phyloP scores from a whole-genome alignment of 306 rosid species.

The Sesbania bispinosa region DNA sequence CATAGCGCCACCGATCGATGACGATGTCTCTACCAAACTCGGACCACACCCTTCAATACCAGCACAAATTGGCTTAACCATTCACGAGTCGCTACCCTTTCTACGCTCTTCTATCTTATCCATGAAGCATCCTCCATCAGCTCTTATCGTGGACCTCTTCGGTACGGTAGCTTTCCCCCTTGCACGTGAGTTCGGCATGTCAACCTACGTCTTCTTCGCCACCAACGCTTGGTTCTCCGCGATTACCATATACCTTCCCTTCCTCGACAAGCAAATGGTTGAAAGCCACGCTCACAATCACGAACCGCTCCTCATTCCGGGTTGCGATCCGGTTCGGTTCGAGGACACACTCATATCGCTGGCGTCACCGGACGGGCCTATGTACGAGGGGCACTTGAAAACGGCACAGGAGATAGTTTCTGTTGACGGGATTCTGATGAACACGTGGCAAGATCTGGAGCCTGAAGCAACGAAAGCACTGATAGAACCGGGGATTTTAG shows the following conservation, averaged over 20 bases:
- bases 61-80: background rate
- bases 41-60: background rate
- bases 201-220: constrained; percentile 34
- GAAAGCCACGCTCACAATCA: background rate
- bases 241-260: constrained; percentile 10
- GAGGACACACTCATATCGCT: constrained; percentile 40
- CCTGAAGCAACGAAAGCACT: constrained; percentile 11
- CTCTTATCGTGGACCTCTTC: constrained; percentile 54
- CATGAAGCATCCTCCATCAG: constrained; percentile 22
- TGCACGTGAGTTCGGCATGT: constrained; percentile 48
- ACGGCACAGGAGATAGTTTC: background rate
- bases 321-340: constrained; percentile 31
- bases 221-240: constrained; percentile 48
- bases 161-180: constrained; percentile 40
- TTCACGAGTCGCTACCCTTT: constrained; percentile 9
- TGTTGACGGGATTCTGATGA: constrained; percentile 50
- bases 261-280: constrained; percentile 16
- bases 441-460: constrained; percentile 59
- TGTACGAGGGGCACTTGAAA: background rate
- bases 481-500: constrained; percentile 10
- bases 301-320: constrained; percentile 36
- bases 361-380: constrained; percentile 16
- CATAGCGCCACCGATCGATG: background rate
- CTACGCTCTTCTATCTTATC: constrained; percentile 22
- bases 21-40: constrained; percentile 13